These are phyloP conservation scores for Monosporozyma yasuniensis DNA, from an alignment of 805 yeast species.

Conservation along the genomic window DNA sequence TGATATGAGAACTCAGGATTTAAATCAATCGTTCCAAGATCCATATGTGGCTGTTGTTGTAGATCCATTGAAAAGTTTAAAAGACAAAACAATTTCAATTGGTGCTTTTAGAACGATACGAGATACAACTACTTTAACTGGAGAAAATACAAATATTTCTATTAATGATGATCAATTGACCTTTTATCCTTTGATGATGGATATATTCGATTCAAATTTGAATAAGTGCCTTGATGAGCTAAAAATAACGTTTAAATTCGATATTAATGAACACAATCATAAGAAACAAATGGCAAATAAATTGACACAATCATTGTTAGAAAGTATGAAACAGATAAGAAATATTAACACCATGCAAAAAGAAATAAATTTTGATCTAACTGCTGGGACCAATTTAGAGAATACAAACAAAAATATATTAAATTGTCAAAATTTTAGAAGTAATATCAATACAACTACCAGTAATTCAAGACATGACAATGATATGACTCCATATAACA, in stretches of 20 bases:
- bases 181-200: slow-evolving; percentile 18
- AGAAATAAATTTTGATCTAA: not conserved
- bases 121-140: too few species aligned
- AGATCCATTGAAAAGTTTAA: slow-evolving; percentile 65
- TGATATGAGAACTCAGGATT: slow-evolving; percentile 79
- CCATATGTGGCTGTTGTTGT: slow-evolving; percentile 85
- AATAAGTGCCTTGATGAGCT: slow-evolving; percentile 9
- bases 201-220: slow-evolving; percentile 16
- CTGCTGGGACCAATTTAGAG: not conserved
- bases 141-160: too few species aligned
- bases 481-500: not conserved
- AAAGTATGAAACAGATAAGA: slow-evolving; percentile 20
- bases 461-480: not conserved
- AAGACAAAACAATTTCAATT: slow-evolving; percentile 62
- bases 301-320: slow-evolving; percentile 14
- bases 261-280: slow-evolving; percentile 6
- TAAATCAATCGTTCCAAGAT: slow-evolving; percentile 83
- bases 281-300: not conserved
- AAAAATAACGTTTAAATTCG: slow-evolving; percentile 7
- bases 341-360: not conserved
- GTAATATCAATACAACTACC: not conserved
- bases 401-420: not conserved
- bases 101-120: slow-evolving; percentile 80
- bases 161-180: slow-evolving; percentile 3
- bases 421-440: not conserved